Evolutionary conservation across 768 basidiomycete species (phyloP).

Genomic region (Lactarius deliciosus): DNA sequence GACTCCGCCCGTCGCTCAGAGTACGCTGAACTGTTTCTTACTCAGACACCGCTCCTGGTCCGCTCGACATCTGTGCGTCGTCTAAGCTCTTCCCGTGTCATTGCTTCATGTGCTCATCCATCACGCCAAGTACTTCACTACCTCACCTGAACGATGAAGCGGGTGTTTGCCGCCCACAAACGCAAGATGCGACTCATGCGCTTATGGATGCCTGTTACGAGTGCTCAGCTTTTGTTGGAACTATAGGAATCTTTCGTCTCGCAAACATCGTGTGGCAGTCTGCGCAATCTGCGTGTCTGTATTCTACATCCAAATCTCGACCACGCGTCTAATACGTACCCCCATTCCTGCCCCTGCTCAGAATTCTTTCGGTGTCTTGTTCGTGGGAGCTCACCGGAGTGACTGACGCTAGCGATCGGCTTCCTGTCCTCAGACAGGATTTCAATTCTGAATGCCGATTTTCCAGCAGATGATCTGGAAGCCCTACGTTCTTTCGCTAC

Average conservation of each 20-base stretch:
- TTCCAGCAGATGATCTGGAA: constrained; percentile 8
- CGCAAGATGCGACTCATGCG: constrained; percentile 6
- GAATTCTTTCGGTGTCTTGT: not conserved
- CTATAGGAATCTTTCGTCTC: constrained; percentile 9
- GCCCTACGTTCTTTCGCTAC: constrained; percentile 20
- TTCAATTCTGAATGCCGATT: not conserved
- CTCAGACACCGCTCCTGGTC: not conserved
- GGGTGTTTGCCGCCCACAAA: not conserved
- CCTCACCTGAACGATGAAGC: not conserved
- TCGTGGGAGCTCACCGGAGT: not conserved
- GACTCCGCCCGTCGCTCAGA: not conserved
- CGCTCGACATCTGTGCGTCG: constrained; percentile 1
- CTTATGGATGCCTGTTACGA: not conserved
- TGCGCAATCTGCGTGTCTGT: not conserved
- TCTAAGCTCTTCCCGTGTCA: not conserved
- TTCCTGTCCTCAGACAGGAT: not conserved
- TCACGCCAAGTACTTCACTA: not conserved
- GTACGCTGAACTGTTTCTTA: not conserved
- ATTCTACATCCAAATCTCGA: not conserved
- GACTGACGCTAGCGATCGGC: not conserved
- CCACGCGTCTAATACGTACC: not conserved
- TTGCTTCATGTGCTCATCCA: not conserved
- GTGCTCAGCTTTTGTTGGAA: not conserved
- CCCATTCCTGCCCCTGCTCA: not conserved
- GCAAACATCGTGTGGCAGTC: constrained; percentile 14